phyloP scores from a whole-genome alignment of 2,329 filamentous ascomycete species.

The Ampelomyces quisqualis region DNA sequence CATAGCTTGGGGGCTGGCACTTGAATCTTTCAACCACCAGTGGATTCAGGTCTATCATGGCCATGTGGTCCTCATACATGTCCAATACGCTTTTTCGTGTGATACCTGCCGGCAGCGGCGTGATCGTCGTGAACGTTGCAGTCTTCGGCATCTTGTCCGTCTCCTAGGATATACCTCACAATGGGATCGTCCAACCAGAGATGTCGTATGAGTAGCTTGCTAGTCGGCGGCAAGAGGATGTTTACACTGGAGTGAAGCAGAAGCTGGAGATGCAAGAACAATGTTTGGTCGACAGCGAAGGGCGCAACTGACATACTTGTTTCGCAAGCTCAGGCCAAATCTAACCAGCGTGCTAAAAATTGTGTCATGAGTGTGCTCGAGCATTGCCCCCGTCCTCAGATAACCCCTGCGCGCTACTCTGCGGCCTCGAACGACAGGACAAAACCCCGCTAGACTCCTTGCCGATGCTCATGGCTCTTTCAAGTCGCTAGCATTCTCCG shows the following conservation, averaged over 20 bases:
- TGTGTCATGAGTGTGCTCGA: constrained; percentile 21
- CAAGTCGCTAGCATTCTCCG: constrained; percentile 1
- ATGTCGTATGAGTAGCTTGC: constrained; percentile 10
- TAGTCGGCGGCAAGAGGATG: constrained; percentile 6
- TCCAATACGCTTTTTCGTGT: constrained; percentile 69
- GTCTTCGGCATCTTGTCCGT: constrained; percentile 64
- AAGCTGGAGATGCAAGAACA: constrained; percentile 12
- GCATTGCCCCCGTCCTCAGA: constrained; percentile 6
- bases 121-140: constrained; percentile 73
- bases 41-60: constrained; percentile 88
- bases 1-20: constrained; percentile 67
- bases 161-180: constrained; percentile 1
- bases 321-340: constrained; percentile 20
- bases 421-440: constrained; percentile 19
- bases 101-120: constrained; percentile 69
- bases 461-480: constrained; percentile 16
- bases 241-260: constrained; percentile 7
- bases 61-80: constrained; percentile 74
- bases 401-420: constrained; percentile 22
- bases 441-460: constrained; percentile 24
- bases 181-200: neutral
- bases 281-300: constrained; percentile 21
- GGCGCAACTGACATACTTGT: constrained; percentile 26
- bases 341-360: constrained; percentile 14
- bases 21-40: constrained; percentile 71